These are phyloP conservation scores for Termitomyces heimii DNA, from an alignment of 768 basidiomycete species.

Conservation along the genomic window DNA sequence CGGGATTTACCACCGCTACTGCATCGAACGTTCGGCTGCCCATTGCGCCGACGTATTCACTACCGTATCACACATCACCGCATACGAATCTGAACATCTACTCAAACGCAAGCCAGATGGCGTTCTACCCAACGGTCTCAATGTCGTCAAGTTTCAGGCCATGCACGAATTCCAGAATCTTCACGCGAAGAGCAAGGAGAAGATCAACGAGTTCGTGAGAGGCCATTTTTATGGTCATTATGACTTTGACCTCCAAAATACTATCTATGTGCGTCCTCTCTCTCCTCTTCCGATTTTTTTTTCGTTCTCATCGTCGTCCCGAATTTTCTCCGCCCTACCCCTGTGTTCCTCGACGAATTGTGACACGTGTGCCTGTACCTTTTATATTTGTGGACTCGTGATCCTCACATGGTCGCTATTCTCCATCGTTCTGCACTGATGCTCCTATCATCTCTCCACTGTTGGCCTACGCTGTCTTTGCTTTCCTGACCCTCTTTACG, in stretches of 20 bases:
- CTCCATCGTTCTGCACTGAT: background rate
- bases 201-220: conserved; percentile 96
- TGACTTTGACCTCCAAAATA: conserved; percentile 93
- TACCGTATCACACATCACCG: conserved; percentile 96
- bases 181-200: conserved; percentile 89
- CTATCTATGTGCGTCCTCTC: conserved; percentile 59
- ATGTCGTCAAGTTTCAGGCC: conserved; percentile 98
- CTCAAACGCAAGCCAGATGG: conserved; percentile 98
- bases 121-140: conserved; percentile 94
- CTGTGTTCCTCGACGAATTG: background rate
- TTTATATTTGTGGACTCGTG: background rate
- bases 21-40: conserved; percentile 90
- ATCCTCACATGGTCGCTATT: background rate
- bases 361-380: background rate
- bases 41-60: conserved; percentile 99
- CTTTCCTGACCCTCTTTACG: background rate
- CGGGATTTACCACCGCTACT: conserved; percentile 97
- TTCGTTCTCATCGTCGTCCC: background rate
- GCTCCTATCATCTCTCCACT: background rate
- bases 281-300: background rate
- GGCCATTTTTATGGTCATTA: conserved; percentile 99
- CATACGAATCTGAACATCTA: conserved; percentile 93
- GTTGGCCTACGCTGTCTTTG: background rate
- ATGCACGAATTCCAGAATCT: conserved; percentile 99
- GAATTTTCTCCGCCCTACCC: background rate